Evolutionary conservation across 768 basidiomycete species (phyloP).

Genomic region (Psilocybe sp.): DNA sequence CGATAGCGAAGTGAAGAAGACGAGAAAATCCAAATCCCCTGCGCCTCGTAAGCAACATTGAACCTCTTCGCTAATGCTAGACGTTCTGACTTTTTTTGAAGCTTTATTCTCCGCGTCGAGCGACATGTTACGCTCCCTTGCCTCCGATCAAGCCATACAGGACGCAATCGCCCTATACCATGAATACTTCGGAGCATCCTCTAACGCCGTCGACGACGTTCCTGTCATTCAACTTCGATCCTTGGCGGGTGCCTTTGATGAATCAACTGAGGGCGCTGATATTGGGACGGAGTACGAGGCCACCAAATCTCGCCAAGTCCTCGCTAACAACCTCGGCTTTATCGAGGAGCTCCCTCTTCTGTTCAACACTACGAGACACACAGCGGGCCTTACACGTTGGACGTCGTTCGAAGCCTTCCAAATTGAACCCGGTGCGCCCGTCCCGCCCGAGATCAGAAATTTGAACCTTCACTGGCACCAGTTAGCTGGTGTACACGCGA

Average conservation of each 20-base stretch:
- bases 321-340: constrained; percentile 18
- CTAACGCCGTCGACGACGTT: background rate
- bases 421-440: background rate
- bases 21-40: background rate
- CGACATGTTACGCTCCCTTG: constrained; percentile 10
- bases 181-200: constrained; percentile 12
- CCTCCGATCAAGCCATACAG: constrained; percentile 13
- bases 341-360: constrained; percentile 9
- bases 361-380: constrained; percentile 19
- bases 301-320: background rate
- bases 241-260: background rate
- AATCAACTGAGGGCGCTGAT: constrained; percentile 7
- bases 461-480: constrained; percentile 25
- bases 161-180: constrained; percentile 15
- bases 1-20: background rate
- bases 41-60: background rate
- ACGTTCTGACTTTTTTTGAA: background rate
- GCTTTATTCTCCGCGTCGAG: background rate
- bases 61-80: background rate
- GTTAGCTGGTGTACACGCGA: constrained; percentile 18
- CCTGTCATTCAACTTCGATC: constrained; percentile 1
- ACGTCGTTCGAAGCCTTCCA: background rate
- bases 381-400: constrained; percentile 18
- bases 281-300: constrained; percentile 22
- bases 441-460: background rate